Conservation (phyloP, 371 early-diverging fungal species). For the Mucor irregularis region DNA sequence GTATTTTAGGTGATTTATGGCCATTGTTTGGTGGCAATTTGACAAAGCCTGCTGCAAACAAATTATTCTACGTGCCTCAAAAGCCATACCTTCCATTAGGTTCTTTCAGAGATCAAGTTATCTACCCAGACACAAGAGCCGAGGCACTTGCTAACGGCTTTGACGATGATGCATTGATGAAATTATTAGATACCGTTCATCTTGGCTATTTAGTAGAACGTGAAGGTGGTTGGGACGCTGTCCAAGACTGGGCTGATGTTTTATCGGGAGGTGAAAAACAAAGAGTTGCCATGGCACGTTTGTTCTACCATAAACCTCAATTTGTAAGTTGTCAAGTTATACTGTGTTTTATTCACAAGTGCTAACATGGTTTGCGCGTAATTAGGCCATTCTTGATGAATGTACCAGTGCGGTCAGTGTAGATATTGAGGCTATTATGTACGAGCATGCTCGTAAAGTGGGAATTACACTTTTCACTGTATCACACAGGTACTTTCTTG, state of each 20-base stretch:
- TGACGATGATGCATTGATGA: slow-evolving; percentile 64
- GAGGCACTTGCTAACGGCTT: slow-evolving; percentile 57
- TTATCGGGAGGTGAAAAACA: slow-evolving; percentile 86
- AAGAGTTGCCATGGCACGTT: slow-evolving; percentile 82
- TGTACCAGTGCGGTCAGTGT: slow-evolving; percentile 87
- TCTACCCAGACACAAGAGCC: slow-evolving; percentile 72
- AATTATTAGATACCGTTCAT: slow-evolving; percentile 71
- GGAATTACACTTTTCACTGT: slow-evolving; percentile 88
- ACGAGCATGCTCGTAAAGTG: slow-evolving; percentile 73
- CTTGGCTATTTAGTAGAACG: slow-evolving; percentile 73
- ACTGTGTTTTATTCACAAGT: neutral
- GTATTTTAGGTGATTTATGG: slow-evolving; percentile 93
- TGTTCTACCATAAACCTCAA: slow-evolving; percentile 84
- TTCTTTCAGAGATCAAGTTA: slow-evolving; percentile 89
- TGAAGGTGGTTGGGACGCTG: slow-evolving; percentile 86
- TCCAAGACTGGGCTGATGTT: slow-evolving; percentile 82
- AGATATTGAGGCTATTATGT: slow-evolving; percentile 85
- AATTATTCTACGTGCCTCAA: slow-evolving; percentile 94
- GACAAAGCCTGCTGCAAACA: slow-evolving; percentile 74
- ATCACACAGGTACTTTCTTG: slow-evolving; percentile 82
- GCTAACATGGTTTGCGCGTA: neutral
- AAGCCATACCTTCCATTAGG: slow-evolving; percentile 92
- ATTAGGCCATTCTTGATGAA: slow-evolving; percentile 80
- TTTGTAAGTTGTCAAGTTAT: slow-evolving; percentile 52
- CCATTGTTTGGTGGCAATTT: slow-evolving; percentile 84